Evolutionary conservation across 73 alveolate species (phyloP), one percentile per base, ranked within the genome.

Genomic region (Stentor roeselii): DNA sequence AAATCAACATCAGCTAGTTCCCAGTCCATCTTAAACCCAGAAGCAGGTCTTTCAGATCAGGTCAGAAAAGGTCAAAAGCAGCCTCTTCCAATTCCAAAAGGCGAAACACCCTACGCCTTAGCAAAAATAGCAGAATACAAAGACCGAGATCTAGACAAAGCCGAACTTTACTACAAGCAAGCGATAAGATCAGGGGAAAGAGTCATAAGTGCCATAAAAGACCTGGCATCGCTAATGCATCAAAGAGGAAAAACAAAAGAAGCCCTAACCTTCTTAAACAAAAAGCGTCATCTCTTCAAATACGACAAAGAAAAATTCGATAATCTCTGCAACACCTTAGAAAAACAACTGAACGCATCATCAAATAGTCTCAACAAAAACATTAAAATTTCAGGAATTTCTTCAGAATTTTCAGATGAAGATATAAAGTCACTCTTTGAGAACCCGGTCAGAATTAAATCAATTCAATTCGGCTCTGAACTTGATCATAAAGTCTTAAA

Each of bases 161-260:
- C 82, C 27, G 42, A 67, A 67, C 32, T 67, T 67, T 67, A 32
- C 42, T 67, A 67, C 31, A 35, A 67, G 42, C 38, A 67, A 67
- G 82, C 82, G 27, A 35, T 67, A 32, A 32, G 32, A 15, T 30
- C 11, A 67, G 42, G 42, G 1, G 82, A 67, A 21, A 30, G 82
- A n/a, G 59, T 67, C 15, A 30, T 14, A 32, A 67, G 82, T 31
- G 82, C 82, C 77, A 50, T 67, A 15, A 67, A 67, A 31, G 82
- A 67, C 32, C 31, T 67, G 15, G 82, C 82, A 14, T 15, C 60
- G n/a, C 21, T 67, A 67, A 27, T 67, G 82, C 82, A 67, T 31
- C 42, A 30, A 30, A 36, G 38, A 32, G 42, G 42, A 21, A 67
- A 67, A 32, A 67, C 82, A 32, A n/a, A 15, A 14, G 59, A 67